A percentile compares a stretch with the other conserved stretches of the same genome.
Evolutionary conservation across 2,329 filamentous ascomycete genomes (phyloP).

Genomic region (Cylindrodendrum hubeiense): DNA sequence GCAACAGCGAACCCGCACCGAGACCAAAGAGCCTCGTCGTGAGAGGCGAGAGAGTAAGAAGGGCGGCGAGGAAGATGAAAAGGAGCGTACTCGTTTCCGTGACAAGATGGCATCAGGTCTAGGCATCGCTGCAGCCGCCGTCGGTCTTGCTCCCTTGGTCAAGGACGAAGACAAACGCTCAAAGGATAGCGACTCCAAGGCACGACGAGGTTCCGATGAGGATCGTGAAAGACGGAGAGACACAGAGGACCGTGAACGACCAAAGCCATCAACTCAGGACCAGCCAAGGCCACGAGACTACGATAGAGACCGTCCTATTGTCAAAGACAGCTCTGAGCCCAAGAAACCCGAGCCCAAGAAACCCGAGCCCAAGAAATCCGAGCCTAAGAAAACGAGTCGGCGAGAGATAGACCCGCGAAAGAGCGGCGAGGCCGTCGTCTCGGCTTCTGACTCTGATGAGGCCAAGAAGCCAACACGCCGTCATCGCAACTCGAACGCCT

Average conservation of each 20-base stretch:
- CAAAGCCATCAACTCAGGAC: constrained; percentile 30
- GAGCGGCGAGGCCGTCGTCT: constrained; percentile 49
- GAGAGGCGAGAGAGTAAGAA: constrained; percentile 48
- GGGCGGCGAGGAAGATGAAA: constrained; percentile 52
- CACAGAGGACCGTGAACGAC: constrained; percentile 33
- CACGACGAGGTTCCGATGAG: constrained; percentile 49
- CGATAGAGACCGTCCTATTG: constrained; percentile 30
- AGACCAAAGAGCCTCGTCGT: constrained; percentile 43
- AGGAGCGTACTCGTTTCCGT: constrained; percentile 57
- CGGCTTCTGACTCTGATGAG: constrained; percentile 57
- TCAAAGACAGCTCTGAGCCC: constrained; percentile 26
- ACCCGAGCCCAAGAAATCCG: too few relatives aligned
- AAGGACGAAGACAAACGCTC: constrained; percentile 56
- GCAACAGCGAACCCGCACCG: constrained; percentile 42
- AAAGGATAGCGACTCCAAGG: constrained; percentile 43
- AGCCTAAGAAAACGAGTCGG: constrained; percentile 48
- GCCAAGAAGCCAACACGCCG: constrained; percentile 54
- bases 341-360: too few relatives aligned
- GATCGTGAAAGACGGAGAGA: constrained; percentile 42
- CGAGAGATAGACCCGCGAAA: constrained; percentile 55
- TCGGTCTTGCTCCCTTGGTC: constrained; percentile 55
- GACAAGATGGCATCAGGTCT: constrained; percentile 63
- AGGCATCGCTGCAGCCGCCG: constrained; percentile 61
- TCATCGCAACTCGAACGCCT: constrained; percentile 54
- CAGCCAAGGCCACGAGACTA: constrained; percentile 36